Base-by-base conservation (phyloP, 805 yeast genomes). In the Starmera dryadoides region DNA sequence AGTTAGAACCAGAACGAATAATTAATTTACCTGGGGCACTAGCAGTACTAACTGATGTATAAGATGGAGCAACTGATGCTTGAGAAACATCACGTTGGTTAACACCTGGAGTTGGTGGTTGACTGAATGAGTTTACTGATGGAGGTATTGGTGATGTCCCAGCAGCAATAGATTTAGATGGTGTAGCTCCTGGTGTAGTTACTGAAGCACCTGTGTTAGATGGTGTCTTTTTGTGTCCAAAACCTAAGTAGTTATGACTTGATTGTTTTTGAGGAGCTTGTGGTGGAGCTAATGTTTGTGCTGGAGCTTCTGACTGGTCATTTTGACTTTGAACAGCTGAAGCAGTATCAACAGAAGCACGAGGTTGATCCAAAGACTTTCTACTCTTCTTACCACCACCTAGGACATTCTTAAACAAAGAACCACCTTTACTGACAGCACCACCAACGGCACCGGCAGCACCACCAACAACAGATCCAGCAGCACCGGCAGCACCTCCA, bases 1-100 rank as follows among this genome's bases (percentile, higher is more conserved):
- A 55, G 15, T 73, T 71, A 10, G 60, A 49, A 4, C 75, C 77
- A 2, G 73, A 62, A 22, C 77, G 58, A 36, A 83, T 58, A 3
- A 71, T 68, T 33, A 80, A 50, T 40, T 76, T 59, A 25, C 88
- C 89, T 4, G 79, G 75, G 38, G 49, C 50, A 47, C 37, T 43
- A 45, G 4, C 49, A 48, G 16, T n/a, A 16, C 35, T 29, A 20
- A 34, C 34, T 11, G 49, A 41, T 23, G 44, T 38, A 17, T 41
- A 43, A n/a, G 53, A 44, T 6, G 37, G 42, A 11, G 43, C 44
- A 33, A 40, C 38, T 21, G 50, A 52, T 32, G 35, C 38, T 38
- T 44, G 50, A 21, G 53, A 55, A 34, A 40, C 36, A 17, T 43
- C 31, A 47, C 59, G 45, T 22, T 47, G 40, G 10, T 25, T 12